A percentile compares a stretch with the other conserved stretches of the same genome.
Evolutionary conservation across 306 rosid species (phyloP).

Genomic region (Cucumis sativus): Cucumber_9930_V3 NC_026659.2:3865001-3865500

Average conservation of each 20-base stretch:
- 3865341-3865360: background rate
- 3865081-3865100: slow-evolving; percentile 17
- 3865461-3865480: slow-evolving; percentile 29
- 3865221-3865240: slow-evolving; percentile 25
- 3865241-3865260: background rate
- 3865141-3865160: background rate
- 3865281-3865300: background rate
- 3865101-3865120: slow-evolving; percentile 14
- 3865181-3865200: slow-evolving; percentile 31
- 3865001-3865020: slow-evolving; percentile 33
- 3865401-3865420: background rate
- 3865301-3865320: background rate
- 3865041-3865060: slow-evolving; percentile 67
- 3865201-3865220: slow-evolving; percentile 20
- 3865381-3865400: background rate
- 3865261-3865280: background rate
- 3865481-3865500: slow-evolving; percentile 29
- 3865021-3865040: slow-evolving; percentile 33
- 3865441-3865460: slow-evolving; percentile 30
- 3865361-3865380: background rate
- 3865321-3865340: background rate
- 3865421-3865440: slow-evolving; percentile 11
- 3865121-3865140: slow-evolving; percentile 17
- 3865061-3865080: slow-evolving; percentile 74
- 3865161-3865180: slow-evolving; percentile 18